phyloP scores from a whole-genome alignment of 2,329 filamentous ascomycete species.

The Saccharata proteae region DNA sequence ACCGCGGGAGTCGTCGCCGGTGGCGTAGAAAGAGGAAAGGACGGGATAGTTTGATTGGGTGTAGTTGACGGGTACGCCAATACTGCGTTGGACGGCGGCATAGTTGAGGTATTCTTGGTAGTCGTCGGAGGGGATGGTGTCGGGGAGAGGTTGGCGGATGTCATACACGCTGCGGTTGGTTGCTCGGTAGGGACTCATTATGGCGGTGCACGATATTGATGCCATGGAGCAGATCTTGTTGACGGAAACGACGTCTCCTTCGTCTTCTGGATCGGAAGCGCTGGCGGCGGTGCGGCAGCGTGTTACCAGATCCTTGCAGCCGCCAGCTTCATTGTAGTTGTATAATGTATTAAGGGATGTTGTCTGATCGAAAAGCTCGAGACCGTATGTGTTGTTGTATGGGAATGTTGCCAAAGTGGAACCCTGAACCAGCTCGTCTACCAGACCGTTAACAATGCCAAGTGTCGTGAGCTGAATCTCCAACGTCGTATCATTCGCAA shows the following conservation, averaged over 20 bases:
- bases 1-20: constrained; percentile 34
- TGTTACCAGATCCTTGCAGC: constrained; percentile 37
- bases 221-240: constrained; percentile 19
- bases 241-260: constrained; percentile 20
- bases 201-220: constrained; percentile 12
- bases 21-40: constrained; percentile 16
- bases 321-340: constrained; percentile 35
- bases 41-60: constrained; percentile 31
- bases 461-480: constrained; percentile 49
- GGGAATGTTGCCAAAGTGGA: constrained; percentile 47
- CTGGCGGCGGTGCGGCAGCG: constrained; percentile 21
- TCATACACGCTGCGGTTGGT: constrained; percentile 32
- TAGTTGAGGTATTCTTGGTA: constrained; percentile 41
- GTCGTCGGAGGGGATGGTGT: constrained; percentile 27
- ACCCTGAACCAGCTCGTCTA: constrained; percentile 52
- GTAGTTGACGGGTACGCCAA: constrained; percentile 40
- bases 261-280: constrained; percentile 20
- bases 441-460: constrained; percentile 59
- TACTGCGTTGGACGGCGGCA: constrained; percentile 33
- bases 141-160: constrained; percentile 25
- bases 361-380: constrained; percentile 43
- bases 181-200: constrained; percentile 3
- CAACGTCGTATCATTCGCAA: constrained; percentile 40
- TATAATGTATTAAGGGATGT: constrained; percentile 35
- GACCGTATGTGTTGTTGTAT: constrained; percentile 53